Evolutionary conservation across 2,329 filamentous ascomycete genomes (phyloP).

Genomic region (Lasiodiplodia sp.): DNA sequence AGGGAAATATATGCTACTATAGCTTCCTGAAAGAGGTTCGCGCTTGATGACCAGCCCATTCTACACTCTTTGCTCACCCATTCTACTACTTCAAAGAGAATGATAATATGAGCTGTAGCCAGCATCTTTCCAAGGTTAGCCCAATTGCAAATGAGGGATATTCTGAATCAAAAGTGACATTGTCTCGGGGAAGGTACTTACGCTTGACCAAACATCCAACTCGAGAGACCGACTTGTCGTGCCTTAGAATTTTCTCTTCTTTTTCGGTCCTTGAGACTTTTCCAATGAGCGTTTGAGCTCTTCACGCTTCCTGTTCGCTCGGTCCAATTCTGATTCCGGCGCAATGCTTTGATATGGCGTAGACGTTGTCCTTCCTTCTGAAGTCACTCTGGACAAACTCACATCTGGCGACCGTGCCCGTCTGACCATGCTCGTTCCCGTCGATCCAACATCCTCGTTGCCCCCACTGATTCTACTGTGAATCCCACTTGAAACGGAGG

Average conservation of each 20-base stretch:
- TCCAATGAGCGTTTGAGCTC: slow-evolving; percentile 64
- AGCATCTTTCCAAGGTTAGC: not conserved
- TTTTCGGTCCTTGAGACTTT: slow-evolving; percentile 60
- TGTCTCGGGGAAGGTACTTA: not conserved
- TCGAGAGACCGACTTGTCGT: not conserved
- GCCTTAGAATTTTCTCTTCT: slow-evolving; percentile 62
- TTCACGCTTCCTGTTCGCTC: slow-evolving; percentile 62
- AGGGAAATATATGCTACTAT: not conserved
- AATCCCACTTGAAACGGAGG: not conserved
- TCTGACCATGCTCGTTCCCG: not conserved
- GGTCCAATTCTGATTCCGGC: slow-evolving; percentile 57
- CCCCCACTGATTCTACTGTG: slow-evolving; percentile 1
- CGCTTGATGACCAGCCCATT: not conserved
- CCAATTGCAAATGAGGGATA: not conserved
- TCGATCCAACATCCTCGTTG: not conserved
- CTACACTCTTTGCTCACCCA: not conserved
- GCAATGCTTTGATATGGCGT: not conserved
- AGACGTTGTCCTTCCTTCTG: not conserved
- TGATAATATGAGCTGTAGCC: not conserved
- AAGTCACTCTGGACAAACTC: not conserved
- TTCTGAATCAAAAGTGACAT: not conserved
- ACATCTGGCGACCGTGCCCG: not conserved
- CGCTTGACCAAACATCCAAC: not conserved
- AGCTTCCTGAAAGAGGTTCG: not conserved
- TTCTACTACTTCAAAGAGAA: not conserved